Base-by-base conservation (phyloP, 2,329 filamentous ascomycete species). In the Fusarium continuum region DNA sequence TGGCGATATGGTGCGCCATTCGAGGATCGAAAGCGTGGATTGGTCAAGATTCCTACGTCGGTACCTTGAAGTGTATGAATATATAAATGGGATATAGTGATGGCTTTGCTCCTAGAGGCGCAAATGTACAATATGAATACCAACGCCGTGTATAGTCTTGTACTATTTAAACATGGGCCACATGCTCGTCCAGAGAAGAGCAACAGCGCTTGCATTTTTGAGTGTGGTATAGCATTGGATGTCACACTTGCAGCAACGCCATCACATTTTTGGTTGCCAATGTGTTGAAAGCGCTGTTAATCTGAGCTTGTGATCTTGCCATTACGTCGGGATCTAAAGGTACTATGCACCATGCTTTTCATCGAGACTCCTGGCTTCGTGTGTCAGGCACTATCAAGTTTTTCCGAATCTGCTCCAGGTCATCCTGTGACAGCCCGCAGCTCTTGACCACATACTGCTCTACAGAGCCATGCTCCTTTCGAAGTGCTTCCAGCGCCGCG, bases 41-140 rank as follows among this genome's bases (percentile, higher is more conserved):
- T 83, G 72, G 76, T 88, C 77, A 90, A 90, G 82, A 90, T 90
- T 71, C 88, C 88, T 19, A 88, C 83, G 29, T 83, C 80, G 48
- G 85, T 89, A 50, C 83, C 82, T 57, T 85, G 67, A 80, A 56
- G 38, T 61, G 60, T 60, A 59, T 69, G 43, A 64, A 48, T 64
- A 54, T 60, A 34, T 55, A 39, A n/a, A n/a, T 54, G 64, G 38
- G 28, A 66, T 51, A 39, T 43, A 55, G 16, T 43, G 41, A 35
- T 53, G 45, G 31, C 26, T 55, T 57, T 46, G 39, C 43, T 43
- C 53, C 48, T 31, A 53, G 51, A 51, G 56, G 55, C 59, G 58
- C 43, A 64, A 69, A 54, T 71, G 69, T 71, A 71, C 57, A 67
- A 65, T 59, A 70, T 45, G 55, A 69, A 69, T 67, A 66, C 61